Evolutionary conservation across 345 rosid species (phyloP).

Genomic region (Eucalyptus polybractea): DNA sequence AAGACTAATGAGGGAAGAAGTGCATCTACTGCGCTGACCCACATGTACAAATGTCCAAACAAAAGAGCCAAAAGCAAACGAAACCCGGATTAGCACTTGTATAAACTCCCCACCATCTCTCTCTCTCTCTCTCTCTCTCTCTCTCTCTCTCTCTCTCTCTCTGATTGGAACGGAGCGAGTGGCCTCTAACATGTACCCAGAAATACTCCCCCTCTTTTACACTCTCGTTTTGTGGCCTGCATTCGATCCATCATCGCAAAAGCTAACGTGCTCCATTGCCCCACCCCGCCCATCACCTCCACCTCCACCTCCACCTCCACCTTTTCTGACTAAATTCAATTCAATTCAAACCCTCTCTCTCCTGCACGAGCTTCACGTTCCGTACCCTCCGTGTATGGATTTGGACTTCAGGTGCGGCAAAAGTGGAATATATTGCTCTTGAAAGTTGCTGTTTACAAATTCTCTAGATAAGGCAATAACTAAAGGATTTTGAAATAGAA

Average conservation of each 20-base stretch:
- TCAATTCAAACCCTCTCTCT: not conserved
- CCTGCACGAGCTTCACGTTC: not conserved
- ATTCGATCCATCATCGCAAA: not conserved
- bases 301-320: not conserved
- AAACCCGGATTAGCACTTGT: fast-evolving
- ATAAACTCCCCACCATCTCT: not conserved
- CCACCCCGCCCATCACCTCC: not conserved
- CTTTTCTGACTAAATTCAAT: not conserved
- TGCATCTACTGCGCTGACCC: not conserved
- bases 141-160: no score
- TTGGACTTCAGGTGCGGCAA: no score
- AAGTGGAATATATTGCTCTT: no score
- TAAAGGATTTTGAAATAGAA: no score
- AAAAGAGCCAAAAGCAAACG: not conserved
- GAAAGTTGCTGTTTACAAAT: no score
- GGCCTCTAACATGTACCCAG: not conserved
- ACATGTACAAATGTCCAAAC: not conserved
- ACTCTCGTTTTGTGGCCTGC: not conserved
- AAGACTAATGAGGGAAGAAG: not conserved
- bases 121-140: no score
- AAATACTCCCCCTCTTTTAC: not conserved
- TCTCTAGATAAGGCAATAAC: no score
- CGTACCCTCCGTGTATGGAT: not conserved
- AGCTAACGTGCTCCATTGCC: not conserved
- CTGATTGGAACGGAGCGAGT: not conserved